phyloP scores from a whole-genome alignment of 306 rosid genomes.

The Quercus aquifolioides region DNA sequence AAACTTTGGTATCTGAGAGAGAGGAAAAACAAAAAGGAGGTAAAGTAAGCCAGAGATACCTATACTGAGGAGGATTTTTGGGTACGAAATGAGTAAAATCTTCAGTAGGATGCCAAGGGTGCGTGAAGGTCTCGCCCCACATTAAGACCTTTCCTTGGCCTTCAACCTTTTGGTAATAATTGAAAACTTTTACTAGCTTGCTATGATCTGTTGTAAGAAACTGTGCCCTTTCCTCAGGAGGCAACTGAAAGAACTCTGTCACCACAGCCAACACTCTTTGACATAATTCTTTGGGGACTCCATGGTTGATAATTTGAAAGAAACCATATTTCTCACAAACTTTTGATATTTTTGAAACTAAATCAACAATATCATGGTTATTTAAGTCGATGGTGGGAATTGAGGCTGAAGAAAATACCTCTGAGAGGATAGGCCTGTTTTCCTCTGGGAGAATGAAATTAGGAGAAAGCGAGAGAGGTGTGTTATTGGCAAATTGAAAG shows the following conservation, averaged over 20 bases:
- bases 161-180: conserved; percentile 23
- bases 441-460: conserved; percentile 39
- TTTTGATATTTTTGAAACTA: conserved; percentile 31
- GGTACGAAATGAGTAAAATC: conserved; percentile 29
- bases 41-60: neutral
- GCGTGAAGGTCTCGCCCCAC: conserved; percentile 52
- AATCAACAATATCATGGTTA: neutral
- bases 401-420: conserved; percentile 25
- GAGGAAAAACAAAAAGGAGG: too few species aligned
- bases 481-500: conserved; percentile 21
- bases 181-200: conserved; percentile 28
- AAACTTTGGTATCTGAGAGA: too few species aligned
- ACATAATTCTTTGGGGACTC: conserved; percentile 38
- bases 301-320: conserved; percentile 50
- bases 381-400: conserved; percentile 47
- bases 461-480: conserved; percentile 27
- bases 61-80: conserved; percentile 22
- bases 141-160: conserved; percentile 17
- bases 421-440: conserved; percentile 40
- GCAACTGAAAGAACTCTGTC: conserved; percentile 33
- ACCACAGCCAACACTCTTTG: conserved; percentile 20
- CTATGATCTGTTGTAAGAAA: conserved; percentile 28
- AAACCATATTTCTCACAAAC: conserved; percentile 52
- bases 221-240: conserved; percentile 27
- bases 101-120: conserved; percentile 34